Conservation (phyloP, 495 filamentous ascomycete genomes). For the Penicillium lagena region DNA sequence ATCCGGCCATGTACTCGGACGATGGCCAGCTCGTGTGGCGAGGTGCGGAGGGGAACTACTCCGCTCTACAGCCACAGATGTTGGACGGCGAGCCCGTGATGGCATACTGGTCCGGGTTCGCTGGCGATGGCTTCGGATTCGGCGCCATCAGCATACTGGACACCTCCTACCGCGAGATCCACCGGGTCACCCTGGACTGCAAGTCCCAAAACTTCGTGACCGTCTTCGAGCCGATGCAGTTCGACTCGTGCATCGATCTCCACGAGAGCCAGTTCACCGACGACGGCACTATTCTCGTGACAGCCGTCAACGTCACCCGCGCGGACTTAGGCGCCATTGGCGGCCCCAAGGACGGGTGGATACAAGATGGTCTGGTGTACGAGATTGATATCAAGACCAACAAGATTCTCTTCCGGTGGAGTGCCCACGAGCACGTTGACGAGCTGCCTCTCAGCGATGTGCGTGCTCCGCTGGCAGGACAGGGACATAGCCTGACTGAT, state of each 20-base stretch:
- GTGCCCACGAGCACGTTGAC: constrained; percentile 23
- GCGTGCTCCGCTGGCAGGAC: constrained; percentile 6
- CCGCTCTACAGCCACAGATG: constrained; percentile 13
- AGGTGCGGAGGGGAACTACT: constrained; percentile 10
- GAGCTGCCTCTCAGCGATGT: constrained; percentile 12
- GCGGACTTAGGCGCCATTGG: constrained; percentile 38
- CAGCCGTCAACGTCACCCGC: constrained; percentile 41
- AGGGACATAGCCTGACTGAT: constrained; percentile 9
- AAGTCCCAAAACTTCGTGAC: constrained; percentile 17
- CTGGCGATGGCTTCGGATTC: constrained; percentile 19
- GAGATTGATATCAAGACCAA: constrained; percentile 40
- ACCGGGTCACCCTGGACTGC: constrained; percentile 17
- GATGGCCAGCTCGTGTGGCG: constrained; percentile 22
- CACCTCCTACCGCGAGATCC: constrained; percentile 36
- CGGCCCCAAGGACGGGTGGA: constrained; percentile 39
- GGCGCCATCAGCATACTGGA: constrained; percentile 34
- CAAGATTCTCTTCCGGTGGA: constrained; percentile 30
- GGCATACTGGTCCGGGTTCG: constrained; percentile 18
- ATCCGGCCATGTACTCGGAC: constrained; percentile 20
- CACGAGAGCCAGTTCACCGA: constrained; percentile 39
- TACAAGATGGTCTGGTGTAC: constrained; percentile 42
- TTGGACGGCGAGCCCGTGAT: constrained; percentile 20
- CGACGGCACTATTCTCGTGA: constrained; percentile 44
- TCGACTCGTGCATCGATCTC: constrained; percentile 22
- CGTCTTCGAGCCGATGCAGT: constrained; percentile 5